These are phyloP conservation scores for Pyricularia sp. DNA, from an alignment of 2,329 filamentous ascomycete genomes.

Conservation along the genomic window DNA sequence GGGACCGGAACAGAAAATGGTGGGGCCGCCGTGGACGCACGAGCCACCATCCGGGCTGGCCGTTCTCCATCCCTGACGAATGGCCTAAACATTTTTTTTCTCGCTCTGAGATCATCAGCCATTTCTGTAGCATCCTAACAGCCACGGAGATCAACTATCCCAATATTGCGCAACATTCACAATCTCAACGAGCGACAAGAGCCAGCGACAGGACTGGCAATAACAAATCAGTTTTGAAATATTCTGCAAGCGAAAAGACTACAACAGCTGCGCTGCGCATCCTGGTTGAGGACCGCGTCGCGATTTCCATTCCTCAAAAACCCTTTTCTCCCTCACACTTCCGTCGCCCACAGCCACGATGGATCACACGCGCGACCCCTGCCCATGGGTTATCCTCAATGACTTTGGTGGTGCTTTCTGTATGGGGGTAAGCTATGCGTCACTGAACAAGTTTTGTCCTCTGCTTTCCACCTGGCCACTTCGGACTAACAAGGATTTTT, in stretches of 20 bases:
- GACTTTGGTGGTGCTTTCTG: conserved; percentile 76
- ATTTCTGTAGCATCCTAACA: neutral
- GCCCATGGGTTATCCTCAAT: conserved; percentile 91
- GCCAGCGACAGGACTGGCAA: neutral
- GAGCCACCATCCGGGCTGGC: neutral
- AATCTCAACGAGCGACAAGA: neutral
- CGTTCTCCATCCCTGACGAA: neutral
- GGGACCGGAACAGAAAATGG: neutral
- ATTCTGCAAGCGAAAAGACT: neutral
- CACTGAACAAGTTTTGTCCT: neutral
- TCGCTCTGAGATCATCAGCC: conserved; percentile 2
- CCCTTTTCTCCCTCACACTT: neutral
- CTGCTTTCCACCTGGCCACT: neutral
- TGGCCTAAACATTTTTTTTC: neutral
- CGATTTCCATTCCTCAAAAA: neutral
- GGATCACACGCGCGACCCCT: conserved; percentile 96
- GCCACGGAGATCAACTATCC: neutral
- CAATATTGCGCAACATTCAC: neutral
- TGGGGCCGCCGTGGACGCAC: neutral
- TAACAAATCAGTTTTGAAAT: neutral
- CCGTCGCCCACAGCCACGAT: conserved; percentile 33
- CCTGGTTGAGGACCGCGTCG: neutral
- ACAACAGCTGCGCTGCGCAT: neutral
- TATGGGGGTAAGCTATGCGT: conserved; percentile 16
- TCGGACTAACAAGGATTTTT: neutral